Base-by-base conservation (phyloP, 176 grass and related monocot genomes). In the Saccharum officinarum region DNA sequence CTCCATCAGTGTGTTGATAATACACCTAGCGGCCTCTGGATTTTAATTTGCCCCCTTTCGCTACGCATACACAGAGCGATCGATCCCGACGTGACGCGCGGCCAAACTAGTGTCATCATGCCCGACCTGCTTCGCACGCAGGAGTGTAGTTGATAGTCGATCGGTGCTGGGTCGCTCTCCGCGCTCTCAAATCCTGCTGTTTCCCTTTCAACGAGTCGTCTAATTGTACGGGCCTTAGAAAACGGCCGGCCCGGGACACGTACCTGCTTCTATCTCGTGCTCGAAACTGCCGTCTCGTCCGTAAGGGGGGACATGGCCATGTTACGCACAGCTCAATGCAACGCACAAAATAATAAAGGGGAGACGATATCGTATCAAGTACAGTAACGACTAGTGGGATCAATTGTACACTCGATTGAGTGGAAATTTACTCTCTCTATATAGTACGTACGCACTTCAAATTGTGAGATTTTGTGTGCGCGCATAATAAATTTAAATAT, bases 161-260 rank as follows among this genome's bases (percentile, higher is more conserved):
- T 78, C 83, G 89, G 84, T 25, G 80, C 47, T 0, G 61, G 8
- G 89, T 90, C 89, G 36, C 84, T 87, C 30, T 90, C 88, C 37
- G 0, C 60, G 52, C 83, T 15, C 71, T 69, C 45, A 36, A 72
- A 78, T 39, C 79, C 28, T 15, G 67, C 14, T 40, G 10, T 41
- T 37, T 31, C 71, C 44, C 30, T 69, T 82, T 75, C 50, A 7
- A n/a, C 33, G 22, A 40, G 61, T 18, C 61, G 20, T 67, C 22
- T 34, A 6, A 15, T 4, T 0, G 69, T 25, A 69, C 62, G 72
- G 62, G 46, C 37, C 4, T 28, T 12, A 3, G 37, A 49, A 69
- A 69, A 36, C 26, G 54, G 33, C 3, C 33, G 3, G 31, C 31
- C 18, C 25, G 65, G 34, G 13, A 23, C 72, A 85, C 47, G 62